These are phyloP conservation scores for Boletus rubropictus DNA, from an alignment of 768 basidiomycete genomes.

Conservation along the genomic window DNA sequence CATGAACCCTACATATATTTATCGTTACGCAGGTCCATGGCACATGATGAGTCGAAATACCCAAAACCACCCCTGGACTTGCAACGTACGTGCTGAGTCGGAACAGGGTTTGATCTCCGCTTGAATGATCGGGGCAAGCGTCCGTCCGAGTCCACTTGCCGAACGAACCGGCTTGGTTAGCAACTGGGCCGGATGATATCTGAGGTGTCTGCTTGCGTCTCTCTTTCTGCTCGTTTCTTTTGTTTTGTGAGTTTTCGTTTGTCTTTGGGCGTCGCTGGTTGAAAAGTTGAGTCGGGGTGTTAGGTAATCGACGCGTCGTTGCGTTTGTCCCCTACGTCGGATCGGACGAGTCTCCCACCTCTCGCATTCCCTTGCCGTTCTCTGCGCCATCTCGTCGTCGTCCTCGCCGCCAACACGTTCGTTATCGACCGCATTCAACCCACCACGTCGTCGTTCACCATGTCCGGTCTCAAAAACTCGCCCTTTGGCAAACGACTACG, in stretches of 20 bases:
- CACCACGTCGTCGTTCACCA: slow-evolving; percentile 21
- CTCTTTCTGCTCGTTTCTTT: neutral
- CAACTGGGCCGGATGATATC: slow-evolving; percentile 5
- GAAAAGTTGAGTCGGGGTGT: slow-evolving; percentile 17
- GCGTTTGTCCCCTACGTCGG: slow-evolving; percentile 22
- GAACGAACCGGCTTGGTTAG: slow-evolving; percentile 10
- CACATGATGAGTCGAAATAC: slow-evolving; percentile 27
- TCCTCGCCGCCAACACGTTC: neutral
- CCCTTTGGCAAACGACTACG: slow-evolving; percentile 81
- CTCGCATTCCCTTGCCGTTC: neutral
- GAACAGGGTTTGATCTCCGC: slow-evolving; percentile 14
- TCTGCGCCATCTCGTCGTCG: neutral
- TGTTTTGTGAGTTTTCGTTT: slow-evolving; percentile 4
- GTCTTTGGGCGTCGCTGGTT: slow-evolving; percentile 20
- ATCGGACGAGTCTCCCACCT: slow-evolving; percentile 9
- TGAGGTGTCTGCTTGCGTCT: neutral
- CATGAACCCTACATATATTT: neutral
- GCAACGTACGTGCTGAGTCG: slow-evolving; percentile 9
- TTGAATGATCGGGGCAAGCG: neutral
- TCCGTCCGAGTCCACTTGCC: neutral
- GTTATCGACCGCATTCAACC: neutral
- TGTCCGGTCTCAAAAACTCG: slow-evolving; percentile 80
- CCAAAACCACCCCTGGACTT: too few species aligned
- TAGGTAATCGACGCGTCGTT: slow-evolving; percentile 33
- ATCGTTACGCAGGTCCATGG: slow-evolving; percentile 10